A percentile compares a stretch with the other conserved stretches of the same genome.
phyloP scores from a whole-genome alignment of 345 rosid genomes.

The Angophora floribunda region DNA sequence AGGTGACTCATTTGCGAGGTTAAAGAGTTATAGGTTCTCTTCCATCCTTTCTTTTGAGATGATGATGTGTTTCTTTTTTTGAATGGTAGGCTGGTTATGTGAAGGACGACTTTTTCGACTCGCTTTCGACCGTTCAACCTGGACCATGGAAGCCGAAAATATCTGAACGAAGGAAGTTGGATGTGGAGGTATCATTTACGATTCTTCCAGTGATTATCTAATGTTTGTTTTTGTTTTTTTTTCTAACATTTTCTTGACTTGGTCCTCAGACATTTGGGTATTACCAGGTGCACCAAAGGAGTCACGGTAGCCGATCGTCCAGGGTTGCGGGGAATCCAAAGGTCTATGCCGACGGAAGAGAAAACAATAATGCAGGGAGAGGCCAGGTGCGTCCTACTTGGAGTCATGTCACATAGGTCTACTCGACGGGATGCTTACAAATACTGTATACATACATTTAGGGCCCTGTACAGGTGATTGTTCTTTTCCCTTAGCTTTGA shows the following conservation, averaged over 20 bases:
- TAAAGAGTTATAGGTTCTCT: neutral
- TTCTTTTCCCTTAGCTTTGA: no score
- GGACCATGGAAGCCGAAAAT: neutral
- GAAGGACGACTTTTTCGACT: conserved; percentile 34
- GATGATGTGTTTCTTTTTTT: neutral
- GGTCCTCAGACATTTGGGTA: conserved; percentile 15
- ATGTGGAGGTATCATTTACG: conserved; percentile 12
- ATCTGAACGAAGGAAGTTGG: conserved; percentile 12
- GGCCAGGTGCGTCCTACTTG: neutral
- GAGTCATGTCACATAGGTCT: conserved; percentile 3
- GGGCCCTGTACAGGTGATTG: no score
- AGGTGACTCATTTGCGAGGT: neutral
- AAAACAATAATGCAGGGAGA: neutral
- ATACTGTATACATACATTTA: no score
- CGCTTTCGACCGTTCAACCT: conserved; percentile 12
- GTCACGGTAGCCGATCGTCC: conserved; percentile 5
- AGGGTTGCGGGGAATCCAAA: conserved; percentile 2
- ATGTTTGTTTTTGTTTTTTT: neutral
- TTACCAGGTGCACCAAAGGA: neutral
- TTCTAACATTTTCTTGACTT: neutral
- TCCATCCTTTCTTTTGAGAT: neutral
- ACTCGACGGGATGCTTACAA: no score
- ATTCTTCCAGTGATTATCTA: neutral
- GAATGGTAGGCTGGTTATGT: conserved; percentile 12
- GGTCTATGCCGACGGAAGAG: conserved; percentile 7